These are phyloP conservation scores for Citropsis articulata DNA, from an alignment of 345 rosid species.

Conservation along the genomic window DNA sequence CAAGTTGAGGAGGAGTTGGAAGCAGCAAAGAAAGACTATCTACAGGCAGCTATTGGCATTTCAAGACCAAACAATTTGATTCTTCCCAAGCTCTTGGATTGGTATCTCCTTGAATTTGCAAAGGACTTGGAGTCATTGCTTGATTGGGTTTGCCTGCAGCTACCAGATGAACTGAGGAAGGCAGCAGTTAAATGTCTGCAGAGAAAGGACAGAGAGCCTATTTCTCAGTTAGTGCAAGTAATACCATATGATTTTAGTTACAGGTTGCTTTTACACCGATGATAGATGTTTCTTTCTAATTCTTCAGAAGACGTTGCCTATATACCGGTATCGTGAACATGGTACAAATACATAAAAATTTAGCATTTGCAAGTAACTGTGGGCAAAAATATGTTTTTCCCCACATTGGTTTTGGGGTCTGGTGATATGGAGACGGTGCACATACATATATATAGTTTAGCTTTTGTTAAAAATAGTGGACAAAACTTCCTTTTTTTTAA, in stretches of 20 bases:
- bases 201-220: conserved; percentile 43
- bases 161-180: conserved; percentile 59
- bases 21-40: conserved; percentile 74
- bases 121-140: conserved; percentile 81
- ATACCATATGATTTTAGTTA: conserved; percentile 87
- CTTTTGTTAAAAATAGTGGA: not conserved
- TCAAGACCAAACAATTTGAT: conserved; percentile 63
- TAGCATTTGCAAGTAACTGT: not conserved
- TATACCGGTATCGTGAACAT: conserved; percentile 16
- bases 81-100: conserved; percentile 83
- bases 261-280: conserved; percentile 54
- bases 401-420: not conserved
- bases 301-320: not conserved
- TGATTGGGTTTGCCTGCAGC: conserved; percentile 83
- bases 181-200: conserved; percentile 58
- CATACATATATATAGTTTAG: not conserved
- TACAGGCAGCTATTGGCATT: conserved; percentile 76
- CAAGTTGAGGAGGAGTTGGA: conserved; percentile 76
- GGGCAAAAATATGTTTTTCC: not conserved
- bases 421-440: not conserved
- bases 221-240: conserved; percentile 56
- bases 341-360: not conserved
- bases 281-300: conserved; percentile 17
- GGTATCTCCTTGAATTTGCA: conserved; percentile 84
- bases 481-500: not conserved